phyloP scores from a whole-genome alignment of 1,284 basidiomycete species.

The Trichosporon inkin region DNA sequence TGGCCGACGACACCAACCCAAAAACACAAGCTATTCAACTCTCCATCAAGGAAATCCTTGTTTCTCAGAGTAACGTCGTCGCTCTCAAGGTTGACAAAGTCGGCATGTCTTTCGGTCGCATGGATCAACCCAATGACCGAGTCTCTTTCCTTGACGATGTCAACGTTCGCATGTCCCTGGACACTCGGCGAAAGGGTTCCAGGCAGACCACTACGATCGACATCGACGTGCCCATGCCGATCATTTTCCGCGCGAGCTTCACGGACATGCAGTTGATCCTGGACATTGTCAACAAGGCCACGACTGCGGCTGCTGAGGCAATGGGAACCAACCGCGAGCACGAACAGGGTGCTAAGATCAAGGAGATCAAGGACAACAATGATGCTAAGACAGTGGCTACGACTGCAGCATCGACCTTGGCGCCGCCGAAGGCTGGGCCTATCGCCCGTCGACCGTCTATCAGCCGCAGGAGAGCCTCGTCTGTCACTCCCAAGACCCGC shows the following conservation, averaged over 20 bases:
- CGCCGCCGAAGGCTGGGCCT: conserved; percentile 13
- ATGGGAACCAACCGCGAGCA: conserved; percentile 19
- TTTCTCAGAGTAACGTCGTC: conserved; percentile 87
- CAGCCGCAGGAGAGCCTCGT: conserved; percentile 52
- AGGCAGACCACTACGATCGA: conserved; percentile 83
- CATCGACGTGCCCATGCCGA: conserved; percentile 67
- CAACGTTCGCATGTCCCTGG: conserved; percentile 80
- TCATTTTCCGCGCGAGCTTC: conserved; percentile 88
- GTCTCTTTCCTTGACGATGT: conserved; percentile 92
- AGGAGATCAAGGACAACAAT: conserved; percentile 1
- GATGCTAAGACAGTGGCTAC: neutral
- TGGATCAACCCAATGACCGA: conserved; percentile 71
- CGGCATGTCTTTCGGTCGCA: conserved; percentile 89
- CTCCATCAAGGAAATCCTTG: conserved; percentile 74
- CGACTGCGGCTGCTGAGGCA: conserved; percentile 57
- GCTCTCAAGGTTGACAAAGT: conserved; percentile 76
- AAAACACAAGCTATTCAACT: conserved; percentile 86
- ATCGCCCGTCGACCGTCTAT: conserved; percentile 43
- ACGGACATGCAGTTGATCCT: conserved; percentile 88
- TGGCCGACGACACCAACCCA: conserved; percentile 76
- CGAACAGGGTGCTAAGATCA: neutral
- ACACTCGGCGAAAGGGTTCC: conserved; percentile 67
- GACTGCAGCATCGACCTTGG: conserved; percentile 24
- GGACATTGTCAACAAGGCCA: conserved; percentile 81
- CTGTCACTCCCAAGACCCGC: conserved; percentile 36